Conservation (phyloP, 2,329 filamentous ascomycete species). For the Nothophoma quercina region DNA sequence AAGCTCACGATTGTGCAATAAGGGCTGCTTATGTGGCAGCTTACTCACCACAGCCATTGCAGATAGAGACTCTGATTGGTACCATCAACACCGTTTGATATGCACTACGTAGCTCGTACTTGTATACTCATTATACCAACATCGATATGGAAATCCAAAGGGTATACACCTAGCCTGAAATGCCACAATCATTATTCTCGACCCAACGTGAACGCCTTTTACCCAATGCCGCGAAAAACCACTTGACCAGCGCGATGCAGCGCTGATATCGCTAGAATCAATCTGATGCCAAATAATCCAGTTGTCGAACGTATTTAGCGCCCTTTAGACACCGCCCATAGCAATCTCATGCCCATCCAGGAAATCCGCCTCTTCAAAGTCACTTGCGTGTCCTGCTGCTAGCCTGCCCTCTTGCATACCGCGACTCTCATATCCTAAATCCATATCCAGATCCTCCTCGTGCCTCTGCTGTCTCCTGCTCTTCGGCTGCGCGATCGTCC, state of each 20-base stretch:
- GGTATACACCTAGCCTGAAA: not conserved
- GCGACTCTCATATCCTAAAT: constrained; percentile 34
- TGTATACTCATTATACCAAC: not conserved
- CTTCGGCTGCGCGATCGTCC: constrained; percentile 41
- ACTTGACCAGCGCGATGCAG: not conserved
- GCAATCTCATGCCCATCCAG: constrained; percentile 41
- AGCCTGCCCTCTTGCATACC: constrained; percentile 46
- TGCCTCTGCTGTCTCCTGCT: constrained; percentile 23
- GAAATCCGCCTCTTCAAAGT: constrained; percentile 76
- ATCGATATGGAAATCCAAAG: not conserved
- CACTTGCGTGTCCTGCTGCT: constrained; percentile 51
- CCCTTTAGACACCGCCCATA: constrained; percentile 46
- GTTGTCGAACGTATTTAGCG: too few relatives aligned
- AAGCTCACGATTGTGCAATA: not conserved
- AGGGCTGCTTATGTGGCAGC: too few relatives aligned
- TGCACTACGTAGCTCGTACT: not conserved
- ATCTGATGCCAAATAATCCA: constrained; percentile 5
- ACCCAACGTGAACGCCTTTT: not conserved
- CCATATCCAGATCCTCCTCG: constrained; percentile 28
- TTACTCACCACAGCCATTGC: too few relatives aligned
- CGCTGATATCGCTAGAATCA: constrained; percentile 1
- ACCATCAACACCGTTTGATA: too few relatives aligned
- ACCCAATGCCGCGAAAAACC: not conserved
- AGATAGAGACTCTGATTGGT: too few relatives aligned
- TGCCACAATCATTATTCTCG: not conserved